Evolutionary conservation across 1,139 yeast genomes (phyloP), one percentile per base, ranked within the genome.

Genomic region (Scheffersomyces segobiensis): DNA sequence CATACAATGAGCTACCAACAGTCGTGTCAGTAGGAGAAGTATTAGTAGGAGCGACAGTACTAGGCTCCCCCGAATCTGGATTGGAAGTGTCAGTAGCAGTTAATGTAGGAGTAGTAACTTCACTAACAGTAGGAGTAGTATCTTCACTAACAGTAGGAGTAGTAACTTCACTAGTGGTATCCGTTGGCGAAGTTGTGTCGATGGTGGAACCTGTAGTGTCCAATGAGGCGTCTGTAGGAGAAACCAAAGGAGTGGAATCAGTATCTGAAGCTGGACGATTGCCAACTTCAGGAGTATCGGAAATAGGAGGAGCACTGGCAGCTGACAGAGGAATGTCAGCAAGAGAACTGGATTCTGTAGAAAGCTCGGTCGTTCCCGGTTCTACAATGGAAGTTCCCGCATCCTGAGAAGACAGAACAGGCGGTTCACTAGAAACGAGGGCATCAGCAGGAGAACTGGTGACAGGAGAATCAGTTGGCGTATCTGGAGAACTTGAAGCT

Each of bases 41-140:
- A 18, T 49, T 60, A 49, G 63, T 50, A 21, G 62, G 17, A 22
- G 58, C 47, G 22, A 55, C 22, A 52, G 57, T 21, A 32, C 54
- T 54, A 21, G 54, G 10, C 14, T 50, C 48, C 8, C 19, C 59
- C 26, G 53, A 26, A 17, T 53, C 49, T 22, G 50, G n/a, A 50
- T 46, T n/a, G 22, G 26, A 10, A 12, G 50, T 48, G 50, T 48
- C 50, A 5, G 50, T 48, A 19, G 26, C 50, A 19, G 50, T 48
- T 1, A 7, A 12, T 3, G 50, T 42, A 24, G 55, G 12, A 47
- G 57, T 48, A 21, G 57, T 19, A 21, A 50, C 12, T 49, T 50
- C 47, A 26, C 49, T 48, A 19, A 20, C 50, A 48, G 50, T 10
- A 48, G 14, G 7, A 48, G 50, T n/a, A n/a, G n/a, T n/a, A n/a